Base-by-base conservation (phyloP, 805 yeast species). In the Spathaspora hagerdaliae region DNA sequence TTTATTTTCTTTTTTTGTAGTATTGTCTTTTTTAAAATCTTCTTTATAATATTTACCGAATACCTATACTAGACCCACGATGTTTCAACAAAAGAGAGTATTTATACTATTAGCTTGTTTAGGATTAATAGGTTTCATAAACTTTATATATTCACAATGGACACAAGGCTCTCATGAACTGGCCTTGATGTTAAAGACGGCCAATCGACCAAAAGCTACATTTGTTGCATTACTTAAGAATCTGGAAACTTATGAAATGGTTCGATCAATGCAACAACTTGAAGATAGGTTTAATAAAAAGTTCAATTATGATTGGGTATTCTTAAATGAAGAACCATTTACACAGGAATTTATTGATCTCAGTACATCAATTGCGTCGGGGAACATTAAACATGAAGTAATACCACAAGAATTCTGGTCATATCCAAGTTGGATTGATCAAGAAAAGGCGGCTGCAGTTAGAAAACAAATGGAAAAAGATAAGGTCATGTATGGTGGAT, bases 291-390 rank as follows among this genome's bases (percentile, higher is more conserved):
- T 94, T 75, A 92, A 92, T 72, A 61, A 69, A 13, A 76, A 86
- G 40, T 91, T 69, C 69, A 76, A 86, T 51, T 92, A 92, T 61
- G 97, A 95, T 56, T 92, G 98, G 97, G 94, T 90, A 27, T 94
- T 92, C 64, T 74, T 92, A 56, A 92, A 92, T 64, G 97, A 92
- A 62, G 89, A 83, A 47, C 84, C 77, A 40, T 94, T 92, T 67
- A 74, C 80, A 42, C 90, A 87, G 2, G 94, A 88, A 56, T 92
- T 94, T 65, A 87, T 80, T 56, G 67, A 69, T 27, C 76, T 80
- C 27, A 86, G 96, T 11, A 51, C 78, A 1, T 76, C 85, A 10
- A 67, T 89, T 58, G 82, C 82, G 12, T 81, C 91, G 31, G 98
- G 98, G 52, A 74, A 63, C 6, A 82, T 91, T 41, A 76, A 82